A percentile compares a stretch with the other conserved stretches of the same genome.
These are phyloP conservation scores for Stropharia rugosoannulata DNA, from an alignment of 768 basidiomycete genomes.

Conservation along the genomic window DNA sequence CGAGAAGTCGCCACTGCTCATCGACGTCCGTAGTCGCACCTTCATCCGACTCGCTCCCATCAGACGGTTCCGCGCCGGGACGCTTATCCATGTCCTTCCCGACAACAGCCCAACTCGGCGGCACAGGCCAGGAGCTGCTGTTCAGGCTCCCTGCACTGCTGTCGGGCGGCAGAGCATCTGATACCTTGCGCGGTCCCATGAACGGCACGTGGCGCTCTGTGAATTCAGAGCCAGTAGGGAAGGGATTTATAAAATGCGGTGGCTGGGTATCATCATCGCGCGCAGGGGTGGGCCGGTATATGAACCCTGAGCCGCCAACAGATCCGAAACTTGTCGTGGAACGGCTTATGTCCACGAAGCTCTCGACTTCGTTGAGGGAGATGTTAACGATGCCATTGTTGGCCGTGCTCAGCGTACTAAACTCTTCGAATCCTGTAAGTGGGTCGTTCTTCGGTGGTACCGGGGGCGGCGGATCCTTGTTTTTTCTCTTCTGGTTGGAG, in stretches of 20 bases:
- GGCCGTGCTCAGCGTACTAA: neutral
- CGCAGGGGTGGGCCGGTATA: too few relatives aligned
- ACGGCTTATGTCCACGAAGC: neutral
- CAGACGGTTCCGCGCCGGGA: neutral
- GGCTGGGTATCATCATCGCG: neutral
- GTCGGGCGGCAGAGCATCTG: constrained; percentile 1
- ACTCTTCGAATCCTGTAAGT: neutral
- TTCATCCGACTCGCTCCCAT: neutral
- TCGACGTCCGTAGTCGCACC: neutral
- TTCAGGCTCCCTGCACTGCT: too few relatives aligned
- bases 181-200: neutral
- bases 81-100: constrained; percentile 25
- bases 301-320: neutral
- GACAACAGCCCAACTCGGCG: constrained; percentile 63
- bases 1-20: neutral
- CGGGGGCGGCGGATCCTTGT: neutral
- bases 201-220: neutral
- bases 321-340: neutral
- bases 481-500: neutral
- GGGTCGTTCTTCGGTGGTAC: neutral
- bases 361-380: neutral
- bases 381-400: neutral
- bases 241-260: neutral
- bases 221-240: neutral
- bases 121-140: neutral